Conservation (phyloP, 108 stramenopile species). For the Fragilariopsis cylindrus region DNA sequence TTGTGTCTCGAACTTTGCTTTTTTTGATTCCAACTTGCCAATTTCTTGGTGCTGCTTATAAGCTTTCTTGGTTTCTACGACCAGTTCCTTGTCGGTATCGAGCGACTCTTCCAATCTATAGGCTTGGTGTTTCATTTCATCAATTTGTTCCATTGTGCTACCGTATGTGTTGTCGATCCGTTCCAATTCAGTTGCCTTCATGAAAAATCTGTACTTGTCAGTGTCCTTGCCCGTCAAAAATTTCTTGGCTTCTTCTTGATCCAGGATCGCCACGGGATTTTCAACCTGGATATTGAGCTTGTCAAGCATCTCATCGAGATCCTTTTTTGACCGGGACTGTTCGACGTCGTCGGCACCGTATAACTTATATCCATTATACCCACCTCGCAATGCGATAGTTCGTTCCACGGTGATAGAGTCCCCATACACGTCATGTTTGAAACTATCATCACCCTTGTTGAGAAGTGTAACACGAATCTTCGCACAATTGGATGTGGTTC, state of each 20-base stretch:
- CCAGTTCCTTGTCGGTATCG: slow-evolving; percentile 37
- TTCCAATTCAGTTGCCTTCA: slow-evolving; percentile 94
- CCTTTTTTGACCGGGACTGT: slow-evolving; percentile 62
- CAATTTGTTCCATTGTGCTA: slow-evolving; percentile 48
- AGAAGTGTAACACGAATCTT: slow-evolving; percentile 85
- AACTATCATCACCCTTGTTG: slow-evolving; percentile 88
- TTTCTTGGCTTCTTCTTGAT: slow-evolving; percentile 97
- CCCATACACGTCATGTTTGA: slow-evolving; percentile 84
- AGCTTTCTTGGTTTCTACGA: slow-evolving; percentile 56
- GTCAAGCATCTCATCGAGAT: slow-evolving; percentile 90
- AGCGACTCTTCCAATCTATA: slow-evolving; percentile 38
- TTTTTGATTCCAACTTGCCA: slow-evolving; percentile 66
- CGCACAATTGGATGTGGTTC: slow-evolving; percentile 60
- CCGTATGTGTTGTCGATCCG: slow-evolving; percentile 68
- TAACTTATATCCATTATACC: slow-evolving; percentile 80
- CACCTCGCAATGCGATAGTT: slow-evolving; percentile 69
- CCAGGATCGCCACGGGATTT: slow-evolving; percentile 96
- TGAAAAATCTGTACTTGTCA: slow-evolving; percentile 95
- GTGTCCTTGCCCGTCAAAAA: slow-evolving; percentile 90
- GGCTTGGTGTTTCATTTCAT: slow-evolving; percentile 47
- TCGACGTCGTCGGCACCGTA: slow-evolving; percentile 57
- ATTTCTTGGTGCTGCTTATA: slow-evolving; percentile 70
- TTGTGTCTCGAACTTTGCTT: slow-evolving; percentile 36
- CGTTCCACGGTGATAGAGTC: slow-evolving; percentile 89
- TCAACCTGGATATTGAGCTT: slow-evolving; percentile 91